Evolutionary conservation across 2,329 filamentous ascomycete species (phyloP).

Genomic region (Stachybotrys echinatus): DNA sequence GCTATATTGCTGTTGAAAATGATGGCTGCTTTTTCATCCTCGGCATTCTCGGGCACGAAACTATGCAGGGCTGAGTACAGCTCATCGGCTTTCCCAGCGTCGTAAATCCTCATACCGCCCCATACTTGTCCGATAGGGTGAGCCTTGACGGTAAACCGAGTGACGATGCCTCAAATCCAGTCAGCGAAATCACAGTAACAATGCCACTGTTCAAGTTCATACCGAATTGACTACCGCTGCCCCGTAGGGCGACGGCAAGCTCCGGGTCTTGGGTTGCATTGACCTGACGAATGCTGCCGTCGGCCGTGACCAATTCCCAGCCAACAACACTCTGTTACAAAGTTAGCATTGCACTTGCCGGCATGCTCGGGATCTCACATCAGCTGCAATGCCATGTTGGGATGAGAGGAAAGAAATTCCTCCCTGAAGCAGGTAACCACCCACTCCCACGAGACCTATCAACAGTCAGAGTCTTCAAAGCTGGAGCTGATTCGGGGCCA

Average conservation of each 20-base stretch:
- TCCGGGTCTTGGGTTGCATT: slow-evolving; percentile 17
- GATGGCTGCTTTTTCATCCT: slow-evolving; percentile 22
- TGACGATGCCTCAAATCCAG: slow-evolving; percentile 25
- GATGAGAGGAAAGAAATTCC: slow-evolving; percentile 21
- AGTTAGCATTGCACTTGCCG: no score
- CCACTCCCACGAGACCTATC: slow-evolving; percentile 20
- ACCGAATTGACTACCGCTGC: slow-evolving; percentile 23
- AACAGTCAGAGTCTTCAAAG: not conserved
- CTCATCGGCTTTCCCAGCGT: slow-evolving; percentile 14
- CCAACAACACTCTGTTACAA: slow-evolving; percentile 13
- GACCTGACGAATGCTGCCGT: slow-evolving; percentile 17
- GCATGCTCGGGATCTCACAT: no score
- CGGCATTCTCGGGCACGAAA: slow-evolving; percentile 17
- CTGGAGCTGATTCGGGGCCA: no score
- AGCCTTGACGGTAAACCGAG: slow-evolving; percentile 23
- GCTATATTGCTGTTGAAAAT: slow-evolving; percentile 17
- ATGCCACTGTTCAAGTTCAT: not conserved
- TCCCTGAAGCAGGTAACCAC: slow-evolving; percentile 19
- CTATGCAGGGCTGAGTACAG: slow-evolving; percentile 26
- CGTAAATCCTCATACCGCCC: slow-evolving; percentile 30
- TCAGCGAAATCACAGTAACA: not conserved
- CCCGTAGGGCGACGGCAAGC: slow-evolving; percentile 18
- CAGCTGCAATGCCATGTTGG: slow-evolving; percentile 19
- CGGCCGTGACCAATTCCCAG: slow-evolving; percentile 17
- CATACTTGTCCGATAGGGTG: slow-evolving; percentile 27